Evolutionary conservation across 2,329 filamentous ascomycete genomes (phyloP).

Genomic region (Fulvia fulva): DNA sequence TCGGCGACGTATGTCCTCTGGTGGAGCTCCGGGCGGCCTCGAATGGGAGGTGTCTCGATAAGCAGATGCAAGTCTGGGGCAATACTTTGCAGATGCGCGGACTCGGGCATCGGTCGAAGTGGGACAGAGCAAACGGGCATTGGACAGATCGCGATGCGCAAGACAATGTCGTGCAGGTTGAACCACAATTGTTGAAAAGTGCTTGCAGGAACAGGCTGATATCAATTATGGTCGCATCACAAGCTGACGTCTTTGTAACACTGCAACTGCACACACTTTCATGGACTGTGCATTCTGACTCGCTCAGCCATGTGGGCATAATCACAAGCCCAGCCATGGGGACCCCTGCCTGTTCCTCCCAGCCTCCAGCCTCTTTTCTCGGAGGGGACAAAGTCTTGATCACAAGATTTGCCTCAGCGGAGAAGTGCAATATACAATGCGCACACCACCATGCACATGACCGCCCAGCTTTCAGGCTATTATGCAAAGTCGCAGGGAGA

Average conservation of each 20-base stretch:
- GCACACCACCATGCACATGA: slow-evolving; percentile 1
- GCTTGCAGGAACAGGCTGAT: neutral
- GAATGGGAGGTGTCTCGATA: neutral
- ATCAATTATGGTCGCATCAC: neutral
- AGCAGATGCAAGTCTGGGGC: neutral
- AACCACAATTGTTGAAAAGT: neutral
- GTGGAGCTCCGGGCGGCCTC: slow-evolving; percentile 5
- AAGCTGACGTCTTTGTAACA: slow-evolving; percentile 6
- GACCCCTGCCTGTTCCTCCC: neutral
- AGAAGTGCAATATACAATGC: neutral
- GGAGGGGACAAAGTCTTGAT: neutral
- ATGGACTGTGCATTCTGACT: neutral
- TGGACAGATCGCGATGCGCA: neutral
- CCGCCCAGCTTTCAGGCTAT: slow-evolving; percentile 1
- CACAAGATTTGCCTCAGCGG: neutral
- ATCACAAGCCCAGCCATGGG: slow-evolving; percentile 8
- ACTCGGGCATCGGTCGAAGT: neutral
- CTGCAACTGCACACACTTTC: neutral
- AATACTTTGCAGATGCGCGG: neutral
- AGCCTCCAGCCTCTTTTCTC: neutral
- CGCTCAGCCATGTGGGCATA: slow-evolving; percentile 1
- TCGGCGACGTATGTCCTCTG: neutral
- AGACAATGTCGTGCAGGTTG: neutral
- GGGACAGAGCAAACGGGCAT: neutral
- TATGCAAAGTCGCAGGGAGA: neutral